Evolutionary conservation across 2,329 filamentous ascomycete genomes (phyloP).

Genomic region (Pseudocercospora ulei): DNA sequence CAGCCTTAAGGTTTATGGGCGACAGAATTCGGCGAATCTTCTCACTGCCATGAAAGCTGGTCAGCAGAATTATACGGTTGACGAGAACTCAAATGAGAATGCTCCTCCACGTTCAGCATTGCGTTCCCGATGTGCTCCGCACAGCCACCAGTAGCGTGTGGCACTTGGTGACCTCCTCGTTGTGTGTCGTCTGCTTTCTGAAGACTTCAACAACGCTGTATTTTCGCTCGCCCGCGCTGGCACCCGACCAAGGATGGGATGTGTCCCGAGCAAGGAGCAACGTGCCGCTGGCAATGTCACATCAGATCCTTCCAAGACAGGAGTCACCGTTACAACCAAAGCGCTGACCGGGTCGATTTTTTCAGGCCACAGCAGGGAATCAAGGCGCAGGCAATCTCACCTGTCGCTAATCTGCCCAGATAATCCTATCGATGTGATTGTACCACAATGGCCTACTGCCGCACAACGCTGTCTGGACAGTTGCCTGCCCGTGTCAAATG

Average conservation of each 20-base stretch:
- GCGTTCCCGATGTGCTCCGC: slow-evolving; percentile 2
- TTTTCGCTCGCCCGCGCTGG: slow-evolving; percentile 4
- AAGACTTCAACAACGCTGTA: neutral
- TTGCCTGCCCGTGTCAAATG: slow-evolving; percentile 4
- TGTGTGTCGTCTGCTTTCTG: neutral
- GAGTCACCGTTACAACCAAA: neutral
- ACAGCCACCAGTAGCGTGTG: neutral
- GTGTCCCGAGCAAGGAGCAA: slow-evolving; percentile 5
- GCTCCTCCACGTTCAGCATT: slow-evolving; percentile 1
- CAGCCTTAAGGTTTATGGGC: slow-evolving; percentile 14
- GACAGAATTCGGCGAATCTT: slow-evolving; percentile 16
- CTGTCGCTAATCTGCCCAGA: slow-evolving; percentile 1
- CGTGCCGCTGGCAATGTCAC: neutral
- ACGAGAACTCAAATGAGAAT: slow-evolving; percentile 3
- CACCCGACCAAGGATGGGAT: slow-evolving; percentile 6
- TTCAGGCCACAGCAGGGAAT: neutral
- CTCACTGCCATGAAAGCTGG: slow-evolving; percentile 5
- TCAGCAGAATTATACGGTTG: slow-evolving; percentile 8
- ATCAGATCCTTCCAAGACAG: neutral
- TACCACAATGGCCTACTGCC: neutral
- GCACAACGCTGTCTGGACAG: slow-evolving; percentile 5
- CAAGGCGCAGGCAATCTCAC: neutral
- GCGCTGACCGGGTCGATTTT: neutral
- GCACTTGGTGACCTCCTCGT: neutral
- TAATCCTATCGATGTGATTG: neutral